These are phyloP conservation scores for Polyplosphaeria fusca DNA, from an alignment of 495 filamentous ascomycete genomes.

Conservation along the genomic window DNA sequence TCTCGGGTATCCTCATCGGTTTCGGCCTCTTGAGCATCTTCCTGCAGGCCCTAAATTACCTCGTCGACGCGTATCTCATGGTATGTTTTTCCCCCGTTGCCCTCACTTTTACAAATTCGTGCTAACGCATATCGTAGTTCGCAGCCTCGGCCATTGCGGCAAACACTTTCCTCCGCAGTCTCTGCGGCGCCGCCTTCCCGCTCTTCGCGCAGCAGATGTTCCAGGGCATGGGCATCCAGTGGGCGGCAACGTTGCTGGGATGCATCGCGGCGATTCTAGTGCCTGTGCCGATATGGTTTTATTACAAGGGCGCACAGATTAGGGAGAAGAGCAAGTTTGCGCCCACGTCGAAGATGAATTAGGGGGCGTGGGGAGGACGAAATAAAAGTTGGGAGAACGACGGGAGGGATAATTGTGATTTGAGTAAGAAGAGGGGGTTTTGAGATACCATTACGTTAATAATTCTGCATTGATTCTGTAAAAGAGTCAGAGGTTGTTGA, in stretches of 20 bases:
- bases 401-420: background rate
- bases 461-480: too few species aligned
- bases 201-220: slow-evolving; percentile 83
- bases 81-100: slow-evolving; percentile 45
- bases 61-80: slow-evolving; percentile 86
- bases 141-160: slow-evolving; percentile 85
- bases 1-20: slow-evolving; percentile 62
- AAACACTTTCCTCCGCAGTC: slow-evolving; percentile 81
- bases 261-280: slow-evolving; percentile 65
- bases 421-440: too few species aligned
- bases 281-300: slow-evolving; percentile 72
- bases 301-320: slow-evolving; percentile 60
- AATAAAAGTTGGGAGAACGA: background rate
- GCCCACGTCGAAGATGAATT: slow-evolving; percentile 44
- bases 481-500: too few species aligned
- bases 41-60: slow-evolving; percentile 79
- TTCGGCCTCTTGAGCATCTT: slow-evolving; percentile 76
- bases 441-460: too few species aligned
- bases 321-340: slow-evolving; percentile 66
- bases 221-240: slow-evolving; percentile 69
- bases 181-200: slow-evolving; percentile 75
- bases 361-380: background rate
- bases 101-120: background rate
- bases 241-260: slow-evolving; percentile 73
- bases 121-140: slow-evolving; percentile 21